Percentiles rank a stretch among this genome's conserved stretches.
These are phyloP conservation scores for Fraxinus platypoda DNA, from an alignment of 305 asterid species.

Conservation along the genomic window DNA sequence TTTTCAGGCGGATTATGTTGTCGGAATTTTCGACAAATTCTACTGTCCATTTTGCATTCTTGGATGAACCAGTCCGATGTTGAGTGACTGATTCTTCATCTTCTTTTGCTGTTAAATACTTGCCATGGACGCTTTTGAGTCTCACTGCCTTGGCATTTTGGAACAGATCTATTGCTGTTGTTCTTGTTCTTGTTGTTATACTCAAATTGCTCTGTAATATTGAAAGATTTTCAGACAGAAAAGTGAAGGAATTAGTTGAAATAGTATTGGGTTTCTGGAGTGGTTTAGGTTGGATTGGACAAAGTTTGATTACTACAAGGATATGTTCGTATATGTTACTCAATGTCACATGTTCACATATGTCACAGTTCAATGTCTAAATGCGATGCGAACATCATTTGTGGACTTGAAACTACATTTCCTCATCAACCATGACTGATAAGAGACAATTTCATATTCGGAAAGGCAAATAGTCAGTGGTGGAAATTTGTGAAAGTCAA, in stretches of 20 bases:
- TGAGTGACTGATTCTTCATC: conserved; percentile 30
- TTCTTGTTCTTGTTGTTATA: not conserved
- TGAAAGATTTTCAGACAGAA: not conserved
- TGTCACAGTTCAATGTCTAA: not conserved
- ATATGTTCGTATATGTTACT: not conserved
- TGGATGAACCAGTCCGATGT: conserved; percentile 26
- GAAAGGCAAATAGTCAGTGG: not conserved
- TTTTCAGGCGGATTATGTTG: conserved; percentile 24
- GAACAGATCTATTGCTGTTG: conserved; percentile 27
- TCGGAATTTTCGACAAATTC: conserved; percentile 17
- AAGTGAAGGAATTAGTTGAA: not conserved
- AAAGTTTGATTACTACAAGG: not conserved
- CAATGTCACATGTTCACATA: not conserved
- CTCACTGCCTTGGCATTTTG: conserved; percentile 24
- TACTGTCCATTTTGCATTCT: conserved; percentile 23
- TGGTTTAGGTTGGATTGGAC: not conserved
- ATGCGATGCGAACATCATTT: no score
- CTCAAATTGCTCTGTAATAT: not conserved
- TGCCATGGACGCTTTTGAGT: conserved; percentile 22
- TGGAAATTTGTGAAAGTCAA: not conserved
- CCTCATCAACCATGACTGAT: not conserved
- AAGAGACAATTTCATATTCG: not conserved
- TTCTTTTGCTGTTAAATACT: conserved; percentile 29
- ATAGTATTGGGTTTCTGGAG: not conserved
- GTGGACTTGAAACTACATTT: not conserved